Percentiles rank a stretch among this genome's conserved stretches.
Evolutionary conservation across 106 monocot species (phyloP).

Genomic region (Gastrodia elata): DNA sequence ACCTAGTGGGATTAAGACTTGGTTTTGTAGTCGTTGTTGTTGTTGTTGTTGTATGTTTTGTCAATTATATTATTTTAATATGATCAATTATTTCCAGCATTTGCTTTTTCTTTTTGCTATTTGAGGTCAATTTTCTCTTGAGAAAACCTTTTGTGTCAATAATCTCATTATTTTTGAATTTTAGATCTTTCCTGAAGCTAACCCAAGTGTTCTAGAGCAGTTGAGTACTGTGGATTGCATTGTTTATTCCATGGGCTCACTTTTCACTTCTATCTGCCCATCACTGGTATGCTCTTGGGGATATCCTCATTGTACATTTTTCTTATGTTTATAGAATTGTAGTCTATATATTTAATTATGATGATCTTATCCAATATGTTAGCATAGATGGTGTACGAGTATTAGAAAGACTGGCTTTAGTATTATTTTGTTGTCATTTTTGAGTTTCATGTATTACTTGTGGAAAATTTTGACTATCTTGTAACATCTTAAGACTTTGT

Average conservation of each 20-base stretch:
- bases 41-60: too few relatives aligned
- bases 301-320: background rate
- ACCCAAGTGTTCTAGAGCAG: conserved; percentile 78
- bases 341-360: background rate
- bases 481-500: background rate
- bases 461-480: conserved; percentile 1
- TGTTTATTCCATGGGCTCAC: conserved; percentile 99
- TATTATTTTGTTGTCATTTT: background rate
- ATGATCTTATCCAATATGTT: background rate
- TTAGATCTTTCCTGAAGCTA: conserved; percentile 76
- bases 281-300: conserved; percentile 54
- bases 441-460: background rate
- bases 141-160: background rate
- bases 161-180: conserved; percentile 10
- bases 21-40: too few relatives aligned
- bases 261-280: conserved; percentile 94
- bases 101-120: conserved; percentile 1
- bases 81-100: background rate
- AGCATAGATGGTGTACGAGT: background rate
- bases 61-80: background rate
- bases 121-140: background rate
- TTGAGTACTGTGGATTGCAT: conserved; percentile 75
- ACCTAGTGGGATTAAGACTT: too few relatives aligned
- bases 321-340: background rate
- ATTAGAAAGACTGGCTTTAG: background rate